Evolutionary conservation across 305 asterid genomes (phyloP).

Genomic region (Solanum hybrid): DNA sequence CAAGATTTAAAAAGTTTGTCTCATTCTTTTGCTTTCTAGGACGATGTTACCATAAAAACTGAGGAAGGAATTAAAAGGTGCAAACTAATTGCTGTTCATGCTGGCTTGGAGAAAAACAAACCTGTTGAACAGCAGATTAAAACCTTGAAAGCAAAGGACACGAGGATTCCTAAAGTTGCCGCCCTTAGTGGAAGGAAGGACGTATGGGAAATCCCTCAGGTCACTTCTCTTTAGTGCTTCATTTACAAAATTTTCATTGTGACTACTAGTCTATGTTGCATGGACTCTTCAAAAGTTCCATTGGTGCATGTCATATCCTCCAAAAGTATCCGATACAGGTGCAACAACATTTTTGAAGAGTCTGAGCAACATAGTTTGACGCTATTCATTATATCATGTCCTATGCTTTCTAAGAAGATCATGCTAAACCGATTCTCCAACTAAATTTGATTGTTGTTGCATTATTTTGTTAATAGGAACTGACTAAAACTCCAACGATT

Average conservation of each 20-base stretch:
- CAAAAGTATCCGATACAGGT: neutral
- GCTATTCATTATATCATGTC: neutral
- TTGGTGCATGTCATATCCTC: neutral
- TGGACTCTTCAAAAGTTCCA: neutral
- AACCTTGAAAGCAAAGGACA: slow-evolving; percentile 61
- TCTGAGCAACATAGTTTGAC: neutral
- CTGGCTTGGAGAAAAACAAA: slow-evolving; percentile 64
- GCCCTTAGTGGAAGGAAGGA: slow-evolving; percentile 70
- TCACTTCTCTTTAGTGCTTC: slow-evolving; percentile 10
- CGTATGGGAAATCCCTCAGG: slow-evolving; percentile 84
- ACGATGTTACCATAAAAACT: slow-evolving; percentile 58
- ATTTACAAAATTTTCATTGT: neutral
- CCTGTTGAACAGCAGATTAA: slow-evolving; percentile 49
- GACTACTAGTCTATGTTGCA: neutral
- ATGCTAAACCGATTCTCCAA: neutral
- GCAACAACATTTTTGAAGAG: neutral
- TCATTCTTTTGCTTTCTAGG: slow-evolving; percentile 24
- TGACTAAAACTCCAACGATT: slow-evolving; percentile 42
- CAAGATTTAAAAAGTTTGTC: neutral
- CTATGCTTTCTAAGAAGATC: neutral
- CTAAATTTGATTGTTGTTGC: neutral
- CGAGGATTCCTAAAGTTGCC: slow-evolving; percentile 68
- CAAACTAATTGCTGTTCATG: slow-evolving; percentile 74
- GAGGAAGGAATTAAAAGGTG: slow-evolving; percentile 45
- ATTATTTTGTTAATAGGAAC: slow-evolving; percentile 34